Conservation (phyloP, 371 early-diverging fungal species). For the Mucor indicus region DNA sequence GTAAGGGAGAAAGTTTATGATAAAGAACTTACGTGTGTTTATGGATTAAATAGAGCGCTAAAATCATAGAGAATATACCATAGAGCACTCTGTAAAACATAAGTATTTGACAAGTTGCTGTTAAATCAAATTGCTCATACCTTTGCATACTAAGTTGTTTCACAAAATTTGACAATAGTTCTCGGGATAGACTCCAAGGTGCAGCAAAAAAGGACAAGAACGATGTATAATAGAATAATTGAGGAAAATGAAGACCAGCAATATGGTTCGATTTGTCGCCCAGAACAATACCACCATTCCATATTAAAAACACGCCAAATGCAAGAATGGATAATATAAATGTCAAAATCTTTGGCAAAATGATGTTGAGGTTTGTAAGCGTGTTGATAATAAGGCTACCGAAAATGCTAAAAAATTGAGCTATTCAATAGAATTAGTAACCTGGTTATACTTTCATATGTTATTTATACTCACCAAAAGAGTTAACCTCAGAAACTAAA, state of each 20-base stretch:
- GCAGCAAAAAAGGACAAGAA: constrained; percentile 54
- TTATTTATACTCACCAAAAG: constrained; percentile 13
- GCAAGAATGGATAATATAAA: constrained; percentile 40
- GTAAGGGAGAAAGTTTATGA: not conserved
- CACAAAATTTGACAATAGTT: not conserved
- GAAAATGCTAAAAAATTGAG: constrained; percentile 3
- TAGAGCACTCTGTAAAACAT: not conserved
- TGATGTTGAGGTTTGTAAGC: constrained; percentile 3
- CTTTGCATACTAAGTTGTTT: constrained; percentile 1
- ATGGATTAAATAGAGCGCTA: constrained; percentile 28
- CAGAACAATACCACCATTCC: constrained; percentile 87
- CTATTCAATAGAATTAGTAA: too few species aligned
- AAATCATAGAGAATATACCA: not conserved
- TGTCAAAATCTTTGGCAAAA: constrained; percentile 19
- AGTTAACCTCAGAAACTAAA: not conserved
- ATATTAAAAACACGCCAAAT: constrained; percentile 69
- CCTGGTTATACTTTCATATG: too few species aligned
- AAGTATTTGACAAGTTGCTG: not conserved
- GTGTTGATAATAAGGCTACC: constrained; percentile 6
- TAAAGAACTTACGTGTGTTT: constrained; percentile 55
- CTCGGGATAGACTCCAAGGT: constrained; percentile 24
- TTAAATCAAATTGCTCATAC: not conserved
- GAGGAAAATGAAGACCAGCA: constrained; percentile 79
- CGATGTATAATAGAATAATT: constrained; percentile 81
- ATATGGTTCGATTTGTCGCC: constrained; percentile 89